Conservation (phyloP, 2,329 filamentous ascomycete genomes). For the Elsinoe fawcettii region DNA sequence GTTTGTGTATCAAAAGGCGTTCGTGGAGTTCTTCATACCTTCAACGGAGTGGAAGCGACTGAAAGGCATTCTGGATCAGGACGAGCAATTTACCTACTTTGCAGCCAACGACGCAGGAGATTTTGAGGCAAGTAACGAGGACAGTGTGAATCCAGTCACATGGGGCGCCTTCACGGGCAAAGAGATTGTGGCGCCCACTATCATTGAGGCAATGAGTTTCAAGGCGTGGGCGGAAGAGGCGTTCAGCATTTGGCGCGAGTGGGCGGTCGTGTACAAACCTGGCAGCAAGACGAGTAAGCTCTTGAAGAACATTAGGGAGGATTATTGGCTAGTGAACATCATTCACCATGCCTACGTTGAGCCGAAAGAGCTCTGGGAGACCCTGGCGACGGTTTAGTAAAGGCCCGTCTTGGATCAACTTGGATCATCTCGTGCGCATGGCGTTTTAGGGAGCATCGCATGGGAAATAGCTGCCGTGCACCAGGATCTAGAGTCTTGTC, state of each 20-base stretch:
- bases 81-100: slow-evolving; percentile 74
- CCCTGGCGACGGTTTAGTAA: slow-evolving; percentile 41
- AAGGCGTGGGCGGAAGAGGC: slow-evolving; percentile 91
- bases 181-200: slow-evolving; percentile 92
- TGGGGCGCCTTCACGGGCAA: slow-evolving; percentile 95
- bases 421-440: too few relatives aligned
- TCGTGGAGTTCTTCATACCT: slow-evolving; percentile 92
- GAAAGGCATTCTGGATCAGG: slow-evolving; percentile 55
- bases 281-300: slow-evolving; percentile 64
- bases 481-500: too few relatives aligned
- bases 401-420: too few relatives aligned
- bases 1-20: slow-evolving; percentile 95
- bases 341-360: slow-evolving; percentile 75
- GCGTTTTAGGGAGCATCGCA: not conserved
- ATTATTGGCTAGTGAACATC: slow-evolving; percentile 83
- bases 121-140: slow-evolving; percentile 60
- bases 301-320: slow-evolving; percentile 58
- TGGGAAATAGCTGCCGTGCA: too few relatives aligned
- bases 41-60: slow-evolving; percentile 62
- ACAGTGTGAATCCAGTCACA: slow-evolving; percentile 83
- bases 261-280: slow-evolving; percentile 79
- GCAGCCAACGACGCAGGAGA: slow-evolving; percentile 72
- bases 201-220: slow-evolving; percentile 93
- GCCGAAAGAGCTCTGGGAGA: slow-evolving; percentile 62
- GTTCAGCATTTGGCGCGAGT: slow-evolving; percentile 91